Percentiles rank a stretch among this genome's conserved stretches.
Evolutionary conservation across 805 yeast genomes (phyloP).

Genomic region (Hanseniaspora guilliermondii): DNA sequence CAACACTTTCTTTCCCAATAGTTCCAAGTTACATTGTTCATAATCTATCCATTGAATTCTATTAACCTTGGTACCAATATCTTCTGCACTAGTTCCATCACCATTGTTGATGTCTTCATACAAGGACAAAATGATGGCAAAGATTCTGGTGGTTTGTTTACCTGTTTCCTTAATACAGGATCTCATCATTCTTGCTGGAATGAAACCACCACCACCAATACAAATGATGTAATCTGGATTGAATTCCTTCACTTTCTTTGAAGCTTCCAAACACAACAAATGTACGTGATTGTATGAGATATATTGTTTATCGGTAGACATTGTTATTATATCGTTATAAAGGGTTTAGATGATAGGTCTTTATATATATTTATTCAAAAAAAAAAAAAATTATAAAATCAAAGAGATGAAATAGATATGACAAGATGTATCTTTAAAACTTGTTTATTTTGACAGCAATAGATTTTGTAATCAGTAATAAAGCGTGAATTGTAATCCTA

Average conservation of each 20-base stretch:
- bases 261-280: constrained; percentile 53
- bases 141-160: constrained; percentile 77
- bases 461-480: too few relatives aligned
- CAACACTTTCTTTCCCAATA: constrained; percentile 58
- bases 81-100: constrained; percentile 43
- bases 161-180: constrained; percentile 84
- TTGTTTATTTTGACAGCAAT: too few relatives aligned
- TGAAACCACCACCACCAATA: constrained; percentile 95
- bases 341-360: not conserved
- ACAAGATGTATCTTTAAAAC: too few relatives aligned
- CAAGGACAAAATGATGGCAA: constrained; percentile 85
- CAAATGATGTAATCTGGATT: constrained; percentile 87
- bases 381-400: too few relatives aligned
- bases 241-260: constrained; percentile 52
- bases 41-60: constrained; percentile 81
- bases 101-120: constrained; percentile 65
- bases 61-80: constrained; percentile 53
- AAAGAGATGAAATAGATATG: not conserved
- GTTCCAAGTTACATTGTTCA: constrained; percentile 42
- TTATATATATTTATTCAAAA: too few relatives aligned
- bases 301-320: constrained; percentile 42
- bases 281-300: constrained; percentile 74
- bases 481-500: too few relatives aligned
- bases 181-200: constrained; percentile 92
- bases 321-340: not conserved